These are phyloP conservation scores for Pseudognaphalium luteoalbum DNA, from an alignment of 129 eudicot species.

Conservation along the genomic window DNA sequence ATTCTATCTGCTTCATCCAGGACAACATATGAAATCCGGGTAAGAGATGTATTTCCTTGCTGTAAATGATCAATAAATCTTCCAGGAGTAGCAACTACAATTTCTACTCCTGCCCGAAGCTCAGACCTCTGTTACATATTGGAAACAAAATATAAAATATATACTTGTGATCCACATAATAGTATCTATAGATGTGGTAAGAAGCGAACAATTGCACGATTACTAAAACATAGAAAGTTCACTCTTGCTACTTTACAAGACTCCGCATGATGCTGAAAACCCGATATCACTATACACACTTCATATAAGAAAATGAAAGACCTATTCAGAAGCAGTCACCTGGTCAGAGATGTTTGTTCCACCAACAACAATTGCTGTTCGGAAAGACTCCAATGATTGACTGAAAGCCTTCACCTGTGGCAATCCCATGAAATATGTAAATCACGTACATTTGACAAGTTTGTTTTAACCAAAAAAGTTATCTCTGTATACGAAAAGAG, in stretches of 20 bases:
- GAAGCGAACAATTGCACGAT: neutral
- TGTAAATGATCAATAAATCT: conserved; percentile 90
- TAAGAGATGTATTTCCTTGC: conserved; percentile 81
- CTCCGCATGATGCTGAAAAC: neutral
- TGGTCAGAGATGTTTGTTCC: conserved; percentile 89
- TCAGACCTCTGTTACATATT: conserved; percentile 65
- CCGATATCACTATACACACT: conserved; percentile 4
- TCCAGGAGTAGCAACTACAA: conserved; percentile 93
- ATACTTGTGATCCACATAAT: neutral
- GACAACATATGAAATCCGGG: conserved; percentile 74
- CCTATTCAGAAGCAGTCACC: conserved; percentile 38
- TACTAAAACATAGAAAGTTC: neutral
- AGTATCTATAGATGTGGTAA: neutral
- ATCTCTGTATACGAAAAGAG: conserved; percentile 16
- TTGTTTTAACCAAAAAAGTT: neutral
- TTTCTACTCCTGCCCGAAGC: conserved; percentile 70
- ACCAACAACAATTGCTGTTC: conserved; percentile 90
- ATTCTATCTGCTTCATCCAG: conserved; percentile 91
- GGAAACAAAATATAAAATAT: conserved; percentile 19
- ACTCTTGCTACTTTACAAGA: neutral
- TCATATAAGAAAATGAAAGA: neutral
- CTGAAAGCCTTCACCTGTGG: conserved; percentile 81
- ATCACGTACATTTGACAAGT: conserved; percentile 11
- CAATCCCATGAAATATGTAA: conserved; percentile 14
- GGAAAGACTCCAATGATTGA: conserved; percentile 67